These are phyloP conservation scores for Achaetomiella virescens DNA, from an alignment of 495 filamentous ascomycete genomes.

Conservation along the genomic window DNA sequence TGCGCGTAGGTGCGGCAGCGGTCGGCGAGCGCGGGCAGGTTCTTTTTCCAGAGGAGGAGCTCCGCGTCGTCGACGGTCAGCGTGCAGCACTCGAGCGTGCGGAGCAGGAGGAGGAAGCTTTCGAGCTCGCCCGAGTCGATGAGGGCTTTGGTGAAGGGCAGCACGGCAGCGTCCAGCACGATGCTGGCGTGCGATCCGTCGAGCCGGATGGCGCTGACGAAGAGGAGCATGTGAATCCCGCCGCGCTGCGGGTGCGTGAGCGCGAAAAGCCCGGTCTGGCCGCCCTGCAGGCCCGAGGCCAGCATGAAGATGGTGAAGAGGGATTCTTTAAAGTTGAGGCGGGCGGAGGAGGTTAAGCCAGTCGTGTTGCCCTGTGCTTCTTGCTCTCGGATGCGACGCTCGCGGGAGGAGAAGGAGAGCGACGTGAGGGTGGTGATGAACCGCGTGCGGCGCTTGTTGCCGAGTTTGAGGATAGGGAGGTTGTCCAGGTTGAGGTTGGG, in stretches of 20 bases:
- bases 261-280: slow-evolving; percentile 31
- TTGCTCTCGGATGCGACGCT: slow-evolving; percentile 30
- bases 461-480: slow-evolving; percentile 35
- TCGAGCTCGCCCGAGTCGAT: slow-evolving; percentile 21
- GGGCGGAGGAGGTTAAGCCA: slow-evolving; percentile 7
- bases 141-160: slow-evolving; percentile 36
- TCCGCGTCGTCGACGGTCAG: slow-evolving; percentile 39
- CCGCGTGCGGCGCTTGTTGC: slow-evolving; percentile 18
- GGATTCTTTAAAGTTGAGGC: slow-evolving; percentile 45
- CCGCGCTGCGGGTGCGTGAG: slow-evolving; percentile 26
- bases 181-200: slow-evolving; percentile 37
- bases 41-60: slow-evolving; percentile 44
- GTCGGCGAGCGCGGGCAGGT: slow-evolving; percentile 45
- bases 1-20: slow-evolving; percentile 51
- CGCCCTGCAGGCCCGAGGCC: slow-evolving; percentile 36
- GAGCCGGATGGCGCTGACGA: slow-evolving; percentile 35
- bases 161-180: slow-evolving; percentile 43
- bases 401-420: slow-evolving; percentile 35
- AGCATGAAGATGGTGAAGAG: slow-evolving; percentile 41
- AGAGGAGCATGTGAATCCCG: slow-evolving; percentile 36
- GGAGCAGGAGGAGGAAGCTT: slow-evolving; percentile 26
- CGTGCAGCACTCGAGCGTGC: slow-evolving; percentile 19
- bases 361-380: neutral
- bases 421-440: slow-evolving; percentile 36
- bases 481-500: slow-evolving; percentile 38